These are phyloP conservation scores for Mortierella sp. DNA, from an alignment of 371 early-diverging fungal genomes.

Conservation along the genomic window DNA sequence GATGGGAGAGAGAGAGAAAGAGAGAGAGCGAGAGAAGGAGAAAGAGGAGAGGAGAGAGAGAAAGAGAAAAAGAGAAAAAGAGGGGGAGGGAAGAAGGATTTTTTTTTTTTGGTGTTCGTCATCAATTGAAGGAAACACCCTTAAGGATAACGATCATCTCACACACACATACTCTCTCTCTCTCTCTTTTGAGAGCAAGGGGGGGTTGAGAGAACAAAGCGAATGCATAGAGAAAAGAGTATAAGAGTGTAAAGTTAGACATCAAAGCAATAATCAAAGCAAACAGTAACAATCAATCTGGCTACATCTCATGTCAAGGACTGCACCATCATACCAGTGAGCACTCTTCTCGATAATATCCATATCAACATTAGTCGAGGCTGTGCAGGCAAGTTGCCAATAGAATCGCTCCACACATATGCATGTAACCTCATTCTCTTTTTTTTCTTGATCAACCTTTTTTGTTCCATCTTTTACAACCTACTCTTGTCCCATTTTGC, in stretches of 20 bases:
- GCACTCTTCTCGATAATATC: no score
- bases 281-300: no score
- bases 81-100: background rate
- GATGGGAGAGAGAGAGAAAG: background rate
- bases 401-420: background rate
- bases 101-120: background rate
- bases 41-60: conserved; percentile 8
- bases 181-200: background rate
- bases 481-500: background rate
- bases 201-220: no score
- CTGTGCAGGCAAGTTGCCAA: no score
- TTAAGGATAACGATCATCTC: background rate
- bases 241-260: no score
- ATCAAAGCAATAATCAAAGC: no score
- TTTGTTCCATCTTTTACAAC: no score
- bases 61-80: conserved; percentile 14
- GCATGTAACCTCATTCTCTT: background rate
- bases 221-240: no score
- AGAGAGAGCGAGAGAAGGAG: background rate
- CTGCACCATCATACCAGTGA: no score
- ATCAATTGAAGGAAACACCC: background rate
- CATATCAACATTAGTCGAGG: no score
- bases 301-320: no score
- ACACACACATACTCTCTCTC: background rate
- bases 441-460: background rate